Percentiles rank a stretch among this genome's conserved stretches.
These are phyloP conservation scores for Artomyces pyxidatus DNA, from an alignment of 768 basidiomycete genomes.

Conservation along the genomic window DNA sequence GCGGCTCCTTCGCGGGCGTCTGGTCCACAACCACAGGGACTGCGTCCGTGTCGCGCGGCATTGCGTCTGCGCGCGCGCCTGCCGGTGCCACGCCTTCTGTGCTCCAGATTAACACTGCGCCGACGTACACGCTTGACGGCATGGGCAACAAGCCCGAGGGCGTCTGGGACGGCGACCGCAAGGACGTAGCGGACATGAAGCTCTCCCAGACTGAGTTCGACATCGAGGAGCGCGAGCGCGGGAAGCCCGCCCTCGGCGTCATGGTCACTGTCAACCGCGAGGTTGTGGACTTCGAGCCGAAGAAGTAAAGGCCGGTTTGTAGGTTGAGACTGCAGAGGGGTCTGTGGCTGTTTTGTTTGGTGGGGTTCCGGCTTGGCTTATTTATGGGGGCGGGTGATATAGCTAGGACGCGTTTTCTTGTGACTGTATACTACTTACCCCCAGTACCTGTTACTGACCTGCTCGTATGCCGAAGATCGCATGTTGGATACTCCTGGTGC, in stretches of 20 bases:
- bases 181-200: conserved; percentile 5
- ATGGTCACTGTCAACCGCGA: conserved; percentile 15
- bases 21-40: conserved; percentile 22
- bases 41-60: conserved; percentile 34
- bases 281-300: conserved; percentile 9
- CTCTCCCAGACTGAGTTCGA: conserved; percentile 1
- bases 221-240: conserved; percentile 17
- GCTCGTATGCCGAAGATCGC: no score
- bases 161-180: conserved; percentile 13
- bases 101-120: conserved; percentile 16
- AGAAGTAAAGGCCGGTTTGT: not conserved
- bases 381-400: no score
- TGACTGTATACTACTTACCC: no score
- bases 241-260: conserved; percentile 9
- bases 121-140: conserved; percentile 24
- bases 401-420: no score
- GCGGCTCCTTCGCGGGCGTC: conserved; percentile 58
- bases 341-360: no score
- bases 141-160: conserved; percentile 16
- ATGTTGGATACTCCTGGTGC: no score
- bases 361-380: no score
- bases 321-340: no score
- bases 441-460: no score
- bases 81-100: conserved; percentile 15
- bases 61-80: conserved; percentile 38